phyloP scores from a whole-genome alignment of 371 early-diverging fungal genomes.

The Rhizopus microsporus region DNA sequence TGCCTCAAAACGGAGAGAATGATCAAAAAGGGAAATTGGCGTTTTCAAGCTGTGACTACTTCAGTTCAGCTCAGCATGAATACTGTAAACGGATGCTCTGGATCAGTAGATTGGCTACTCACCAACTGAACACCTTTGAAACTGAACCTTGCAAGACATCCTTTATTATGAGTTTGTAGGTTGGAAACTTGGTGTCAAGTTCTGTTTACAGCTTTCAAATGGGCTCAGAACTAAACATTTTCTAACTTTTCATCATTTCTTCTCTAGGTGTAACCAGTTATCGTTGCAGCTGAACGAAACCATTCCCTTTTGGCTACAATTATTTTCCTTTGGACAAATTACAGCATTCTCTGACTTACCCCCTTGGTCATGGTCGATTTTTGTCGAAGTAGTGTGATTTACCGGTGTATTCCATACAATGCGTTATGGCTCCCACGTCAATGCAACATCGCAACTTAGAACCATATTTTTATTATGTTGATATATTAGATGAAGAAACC shows the following conservation, averaged over 20 bases:
- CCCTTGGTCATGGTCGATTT: constrained; percentile 8
- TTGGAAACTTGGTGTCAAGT: constrained; percentile 7
- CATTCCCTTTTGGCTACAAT: constrained; percentile 10
- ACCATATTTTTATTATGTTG: constrained; percentile 11
- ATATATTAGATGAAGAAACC: constrained; percentile 15
- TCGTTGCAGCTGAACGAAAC: constrained; percentile 8
- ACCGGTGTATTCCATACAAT: constrained; percentile 10
- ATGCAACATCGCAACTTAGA: constrained; percentile 11
- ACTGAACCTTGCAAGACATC: constrained; percentile 6
- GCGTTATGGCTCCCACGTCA: constrained; percentile 11
- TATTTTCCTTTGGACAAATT: constrained; percentile 10
- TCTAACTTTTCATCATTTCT: constrained; percentile 13
- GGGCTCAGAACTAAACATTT: constrained; percentile 6
- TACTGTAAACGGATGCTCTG: constrained; percentile 10
- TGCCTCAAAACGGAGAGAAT: too few species aligned
- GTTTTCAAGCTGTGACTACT: constrained; percentile 8
- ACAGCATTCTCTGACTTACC: constrained; percentile 6
- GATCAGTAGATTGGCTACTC: constrained; percentile 7
- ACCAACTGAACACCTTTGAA: constrained; percentile 7
- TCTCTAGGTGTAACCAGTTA: constrained; percentile 10
- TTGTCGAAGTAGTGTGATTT: constrained; percentile 9
- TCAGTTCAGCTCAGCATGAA: constrained; percentile 6
- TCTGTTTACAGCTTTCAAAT: constrained; percentile 8
- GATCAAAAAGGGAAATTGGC: too few species aligned
- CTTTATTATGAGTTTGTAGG: constrained; percentile 9